Percentiles rank a stretch among this genome's conserved stretches.
Evolutionary conservation across 2,329 filamentous ascomycete genomes (phyloP).

Genomic region (Fusarium concolor): DNA sequence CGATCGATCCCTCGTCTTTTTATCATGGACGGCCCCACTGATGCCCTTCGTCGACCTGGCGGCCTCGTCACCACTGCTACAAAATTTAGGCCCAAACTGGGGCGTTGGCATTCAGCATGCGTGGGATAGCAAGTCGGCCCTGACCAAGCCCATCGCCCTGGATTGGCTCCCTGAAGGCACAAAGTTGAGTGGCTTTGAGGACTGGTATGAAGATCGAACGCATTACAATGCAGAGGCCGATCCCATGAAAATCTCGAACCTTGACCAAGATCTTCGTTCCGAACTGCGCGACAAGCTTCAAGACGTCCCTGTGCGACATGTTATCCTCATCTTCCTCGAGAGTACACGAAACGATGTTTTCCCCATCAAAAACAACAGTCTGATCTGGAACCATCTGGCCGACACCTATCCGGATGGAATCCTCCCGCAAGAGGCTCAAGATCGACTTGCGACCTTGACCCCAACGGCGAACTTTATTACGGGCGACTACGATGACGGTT

Average conservation of each 20-base stretch:
- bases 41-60: conserved; percentile 51
- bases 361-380: conserved; percentile 55
- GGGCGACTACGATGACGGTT: conserved; percentile 52
- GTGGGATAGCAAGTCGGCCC: conserved; percentile 48
- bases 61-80: conserved; percentile 42
- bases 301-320: conserved; percentile 55
- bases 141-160: conserved; percentile 36
- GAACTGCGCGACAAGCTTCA: conserved; percentile 42
- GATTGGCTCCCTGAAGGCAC: conserved; percentile 45
- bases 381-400: conserved; percentile 51
- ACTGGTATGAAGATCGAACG: conserved; percentile 44
- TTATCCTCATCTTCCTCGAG: conserved; percentile 58
- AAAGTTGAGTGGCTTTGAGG: conserved; percentile 41
- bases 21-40: conserved; percentile 51
- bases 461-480: conserved; percentile 51
- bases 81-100: conserved; percentile 39
- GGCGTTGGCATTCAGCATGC: conserved; percentile 32
- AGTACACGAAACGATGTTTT: conserved; percentile 60
- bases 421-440: conserved; percentile 49
- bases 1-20: conserved; percentile 48
- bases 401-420: conserved; percentile 47
- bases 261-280: conserved; percentile 48
- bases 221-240: conserved; percentile 54
- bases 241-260: conserved; percentile 55
- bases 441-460: conserved; percentile 45